Conservation (phyloP, 2,329 filamentous ascomycete genomes). For the Cladobotryum mycophilum region DNA sequence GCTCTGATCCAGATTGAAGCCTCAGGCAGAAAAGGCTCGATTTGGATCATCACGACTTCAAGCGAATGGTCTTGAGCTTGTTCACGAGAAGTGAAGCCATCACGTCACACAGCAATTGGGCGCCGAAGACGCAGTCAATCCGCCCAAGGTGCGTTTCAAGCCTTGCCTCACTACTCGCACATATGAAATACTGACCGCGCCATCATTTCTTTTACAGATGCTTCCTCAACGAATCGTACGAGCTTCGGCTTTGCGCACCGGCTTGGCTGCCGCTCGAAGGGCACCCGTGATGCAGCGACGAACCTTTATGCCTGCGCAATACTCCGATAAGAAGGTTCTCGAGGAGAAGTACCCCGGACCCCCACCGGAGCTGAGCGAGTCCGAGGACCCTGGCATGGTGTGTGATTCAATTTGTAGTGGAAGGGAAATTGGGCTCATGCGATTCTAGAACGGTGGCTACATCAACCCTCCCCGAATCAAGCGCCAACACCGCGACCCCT, state of each 20-base stretch:
- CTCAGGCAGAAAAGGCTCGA: conserved; percentile 26
- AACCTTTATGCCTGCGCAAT: conserved; percentile 46
- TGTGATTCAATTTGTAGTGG: conserved; percentile 23
- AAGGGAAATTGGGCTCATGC: conserved; percentile 19
- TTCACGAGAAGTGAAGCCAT: conserved; percentile 22
- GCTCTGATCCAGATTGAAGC: conserved; percentile 15
- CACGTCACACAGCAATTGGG: conserved; percentile 33
- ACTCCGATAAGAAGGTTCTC: conserved; percentile 39
- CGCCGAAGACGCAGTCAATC: conserved; percentile 24
- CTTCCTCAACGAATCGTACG: conserved; percentile 53
- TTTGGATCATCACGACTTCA: conserved; percentile 26
- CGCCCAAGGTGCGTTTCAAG: conserved; percentile 25
- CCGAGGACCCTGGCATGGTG: conserved; percentile 62
- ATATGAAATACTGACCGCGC: conserved; percentile 15
- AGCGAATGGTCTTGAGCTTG: conserved; percentile 18
- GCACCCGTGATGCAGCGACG: conserved; percentile 51
- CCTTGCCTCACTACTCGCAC: background rate
- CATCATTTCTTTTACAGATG: conserved; percentile 42
- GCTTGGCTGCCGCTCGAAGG: conserved; percentile 41
- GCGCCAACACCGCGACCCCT: conserved; percentile 86
- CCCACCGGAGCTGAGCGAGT: conserved; percentile 43
- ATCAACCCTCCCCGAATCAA: conserved; percentile 74
- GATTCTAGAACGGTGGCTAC: conserved; percentile 70
- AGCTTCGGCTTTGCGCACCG: conserved; percentile 38
- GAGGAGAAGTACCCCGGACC: conserved; percentile 49